Conservation (phyloP, 108 stramenopile genomes). For the Parmales sp. region DNA sequence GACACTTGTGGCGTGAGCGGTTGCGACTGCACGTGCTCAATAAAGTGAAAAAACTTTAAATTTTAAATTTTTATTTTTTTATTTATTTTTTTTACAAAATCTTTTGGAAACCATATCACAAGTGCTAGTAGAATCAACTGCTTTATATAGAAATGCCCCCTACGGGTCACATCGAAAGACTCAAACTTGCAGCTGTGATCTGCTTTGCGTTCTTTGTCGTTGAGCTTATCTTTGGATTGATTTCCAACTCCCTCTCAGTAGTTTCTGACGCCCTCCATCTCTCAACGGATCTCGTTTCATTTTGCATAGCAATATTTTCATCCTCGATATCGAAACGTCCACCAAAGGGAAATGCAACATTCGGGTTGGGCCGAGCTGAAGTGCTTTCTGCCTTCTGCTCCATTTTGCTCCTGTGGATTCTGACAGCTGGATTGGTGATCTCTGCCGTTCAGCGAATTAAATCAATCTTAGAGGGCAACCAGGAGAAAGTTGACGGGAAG, state of each 20-base stretch:
- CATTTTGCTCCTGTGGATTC: slow-evolving; percentile 61
- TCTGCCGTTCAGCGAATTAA: slow-evolving; percentile 43
- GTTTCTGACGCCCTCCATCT: slow-evolving; percentile 78
- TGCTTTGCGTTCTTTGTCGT: slow-evolving; percentile 58
- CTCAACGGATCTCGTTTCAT: slow-evolving; percentile 53
- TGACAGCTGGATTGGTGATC: slow-evolving; percentile 53
- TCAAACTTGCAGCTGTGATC: slow-evolving; percentile 48
- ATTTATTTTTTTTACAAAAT: too few relatives aligned
- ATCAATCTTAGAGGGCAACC: slow-evolving; percentile 19
- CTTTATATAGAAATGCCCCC: too few relatives aligned
- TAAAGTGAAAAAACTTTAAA: too few relatives aligned
- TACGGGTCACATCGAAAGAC: too few relatives aligned
- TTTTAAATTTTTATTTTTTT: too few relatives aligned
- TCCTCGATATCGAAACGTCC: slow-evolving; percentile 63
- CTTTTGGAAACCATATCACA: too few relatives aligned
- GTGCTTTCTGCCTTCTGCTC: slow-evolving; percentile 76
- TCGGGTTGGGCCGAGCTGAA: slow-evolving; percentile 82
- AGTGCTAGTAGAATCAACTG: too few relatives aligned
- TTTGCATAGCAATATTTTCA: slow-evolving; percentile 66
- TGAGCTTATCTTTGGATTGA: slow-evolving; percentile 58
- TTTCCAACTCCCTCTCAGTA: slow-evolving; percentile 64
- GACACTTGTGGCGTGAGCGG: slow-evolving; percentile 68
- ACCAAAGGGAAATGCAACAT: slow-evolving; percentile 62
- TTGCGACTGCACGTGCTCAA: slow-evolving; percentile 60
- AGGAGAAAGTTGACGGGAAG: slow-evolving; percentile 62